Conservation (phyloP, 345 rosid genomes). For the Euphorbia pulcherrima region DNA sequence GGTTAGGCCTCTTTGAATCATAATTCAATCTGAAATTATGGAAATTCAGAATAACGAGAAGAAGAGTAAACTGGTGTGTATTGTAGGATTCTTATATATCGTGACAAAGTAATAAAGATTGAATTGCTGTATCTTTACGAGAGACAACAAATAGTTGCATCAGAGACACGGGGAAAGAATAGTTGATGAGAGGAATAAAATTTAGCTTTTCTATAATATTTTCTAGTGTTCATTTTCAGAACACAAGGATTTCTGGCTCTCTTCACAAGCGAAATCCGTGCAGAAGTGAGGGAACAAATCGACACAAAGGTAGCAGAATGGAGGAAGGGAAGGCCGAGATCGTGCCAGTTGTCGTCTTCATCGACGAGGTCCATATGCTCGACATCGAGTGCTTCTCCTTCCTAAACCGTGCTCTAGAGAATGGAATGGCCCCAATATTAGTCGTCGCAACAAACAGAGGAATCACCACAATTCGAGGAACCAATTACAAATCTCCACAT, state of each 20-base stretch:
- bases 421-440: slow-evolving; percentile 91
- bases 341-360: slow-evolving; percentile 94
- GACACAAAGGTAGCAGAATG: slow-evolving; percentile 96
- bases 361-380: slow-evolving; percentile 97
- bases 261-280: slow-evolving; percentile 89
- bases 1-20: too few relatives aligned
- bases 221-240: slow-evolving; percentile 29
- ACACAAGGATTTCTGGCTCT: slow-evolving; percentile 95
- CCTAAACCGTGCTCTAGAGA: slow-evolving; percentile 90
- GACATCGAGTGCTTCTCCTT: slow-evolving; percentile 98
- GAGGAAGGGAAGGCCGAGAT: slow-evolving; percentile 98
- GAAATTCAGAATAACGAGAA: too few relatives aligned
- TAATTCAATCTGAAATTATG: too few relatives aligned
- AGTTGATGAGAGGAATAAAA: too few relatives aligned
- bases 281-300: slow-evolving; percentile 92
- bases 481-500: slow-evolving; percentile 87
- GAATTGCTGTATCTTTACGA: too few relatives aligned
- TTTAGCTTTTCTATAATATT: background rate
- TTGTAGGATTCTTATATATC: too few relatives aligned
- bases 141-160: too few relatives aligned
- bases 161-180: too few relatives aligned
- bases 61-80: too few relatives aligned
- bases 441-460: slow-evolving; percentile 96
- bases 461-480: slow-evolving; percentile 83
- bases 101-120: too few relatives aligned